Evolutionary conservation across 176 grass and related monocot genomes (phyloP).

Genomic region (Stipa capillata): DNA sequence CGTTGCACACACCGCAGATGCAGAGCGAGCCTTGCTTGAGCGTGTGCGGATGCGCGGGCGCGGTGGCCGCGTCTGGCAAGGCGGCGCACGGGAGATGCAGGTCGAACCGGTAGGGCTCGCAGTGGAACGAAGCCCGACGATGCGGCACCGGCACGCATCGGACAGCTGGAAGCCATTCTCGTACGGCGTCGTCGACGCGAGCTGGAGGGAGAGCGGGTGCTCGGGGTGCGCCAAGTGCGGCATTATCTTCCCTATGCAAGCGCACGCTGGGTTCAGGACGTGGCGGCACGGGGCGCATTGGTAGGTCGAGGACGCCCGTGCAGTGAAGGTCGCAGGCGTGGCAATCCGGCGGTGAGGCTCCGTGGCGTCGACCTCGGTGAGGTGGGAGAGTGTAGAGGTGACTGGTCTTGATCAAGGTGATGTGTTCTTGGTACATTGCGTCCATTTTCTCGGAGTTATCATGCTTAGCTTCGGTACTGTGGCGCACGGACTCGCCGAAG

Average conservation of each 20-base stretch:
- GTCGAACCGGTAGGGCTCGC: constrained; percentile 15
- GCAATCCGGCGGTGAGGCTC: not conserved
- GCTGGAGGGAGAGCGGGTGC: constrained; percentile 1
- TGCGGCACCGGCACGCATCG: constrained; percentile 1
- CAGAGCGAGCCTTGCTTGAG: not conserved
- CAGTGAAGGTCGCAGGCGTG: not conserved
- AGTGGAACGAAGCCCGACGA: constrained; percentile 6
- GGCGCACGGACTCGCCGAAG: too few relatives aligned
- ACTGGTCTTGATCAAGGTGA: constrained; percentile 1
- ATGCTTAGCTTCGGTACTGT: not conserved
- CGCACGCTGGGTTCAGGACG: constrained; percentile 16
- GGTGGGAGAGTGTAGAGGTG: constrained; percentile 18
- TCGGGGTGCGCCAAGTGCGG: constrained; percentile 16
- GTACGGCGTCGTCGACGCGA: not conserved
- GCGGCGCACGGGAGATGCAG: constrained; percentile 30
- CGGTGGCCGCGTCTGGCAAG: not conserved
- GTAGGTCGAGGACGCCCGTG: not conserved
- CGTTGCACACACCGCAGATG: not conserved
- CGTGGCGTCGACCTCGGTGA: not conserved
- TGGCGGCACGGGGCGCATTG: not conserved
- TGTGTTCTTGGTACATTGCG: not conserved
- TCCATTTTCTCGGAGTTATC: constrained; percentile 1
- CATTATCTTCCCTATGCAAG: not conserved
- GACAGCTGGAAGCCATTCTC: not conserved
- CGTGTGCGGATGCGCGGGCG: not conserved